Base-by-base conservation (phyloP, 305 asterid species). In the Fraxinus baroniana region DNA sequence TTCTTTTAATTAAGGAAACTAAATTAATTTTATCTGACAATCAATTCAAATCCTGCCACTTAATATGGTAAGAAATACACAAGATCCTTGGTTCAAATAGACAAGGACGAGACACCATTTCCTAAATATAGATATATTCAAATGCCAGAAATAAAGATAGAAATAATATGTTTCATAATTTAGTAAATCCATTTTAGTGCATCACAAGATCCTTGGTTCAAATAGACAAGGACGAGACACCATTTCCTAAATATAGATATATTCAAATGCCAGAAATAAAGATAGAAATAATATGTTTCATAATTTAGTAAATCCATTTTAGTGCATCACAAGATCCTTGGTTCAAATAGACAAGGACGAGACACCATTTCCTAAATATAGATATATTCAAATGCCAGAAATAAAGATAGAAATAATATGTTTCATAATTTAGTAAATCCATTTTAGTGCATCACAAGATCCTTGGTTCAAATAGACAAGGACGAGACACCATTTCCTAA, bases 121-220 rank as follows among this genome's bases (percentile, higher is more conserved):
- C 68, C 66, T 57, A 78, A 72, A n/a, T 79, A 74, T 60, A 30
- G 80, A 41, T n/a, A 79, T 60, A 79, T 72, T 72, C 49, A 35
- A 26, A 72, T n/a, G 77, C 77, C 28, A 72, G 77, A 74, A 32
- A 77, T 39, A n/a, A 78, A 33, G 57, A 64, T 39, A 44, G 22
- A 62, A 79, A 62, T 62, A 46, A 64, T 41, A 72, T 22, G 39
- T 17, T 72, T 17, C 78, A 64, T 66, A 30, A 82, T 46, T 49
- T 18, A 72, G 7, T 17, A 72, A 72, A 72, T 33, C 44, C 49
- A 72, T n/a, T 70, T 72, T 72, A n/a, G 49, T 17, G 49, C 77
- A 72, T n/a, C n/a, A 46, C 33, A 5, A 76, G 26, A 60, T 78
- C 83, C 82, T 74, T 33, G 66, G 78, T 49, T 17, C 77, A 39